These are phyloP conservation scores for Saccharomycopsis schoenii DNA, from an alignment of 805 yeast genomes.

Conservation along the genomic window DNA sequence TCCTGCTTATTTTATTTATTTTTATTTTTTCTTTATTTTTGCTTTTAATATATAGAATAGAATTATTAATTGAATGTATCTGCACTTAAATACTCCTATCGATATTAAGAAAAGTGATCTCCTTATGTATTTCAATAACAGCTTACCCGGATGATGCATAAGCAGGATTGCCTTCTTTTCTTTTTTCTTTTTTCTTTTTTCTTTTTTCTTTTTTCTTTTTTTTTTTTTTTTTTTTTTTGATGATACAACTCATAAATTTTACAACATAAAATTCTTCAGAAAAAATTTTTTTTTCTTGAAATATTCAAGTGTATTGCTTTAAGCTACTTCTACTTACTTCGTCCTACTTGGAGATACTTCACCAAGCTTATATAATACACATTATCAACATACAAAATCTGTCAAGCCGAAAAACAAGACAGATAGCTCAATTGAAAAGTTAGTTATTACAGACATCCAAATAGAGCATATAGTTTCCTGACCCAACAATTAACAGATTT, in stretches of 20 bases:
- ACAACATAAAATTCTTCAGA: background rate
- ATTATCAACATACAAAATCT: background rate
- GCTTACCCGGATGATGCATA: background rate
- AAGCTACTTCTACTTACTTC: constrained; percentile 1
- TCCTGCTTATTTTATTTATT: background rate
- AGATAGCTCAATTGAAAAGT: background rate
- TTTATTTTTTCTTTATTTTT: background rate
- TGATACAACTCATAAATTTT: background rate
- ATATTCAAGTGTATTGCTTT: background rate
- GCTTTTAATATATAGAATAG: background rate
- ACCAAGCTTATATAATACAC: background rate
- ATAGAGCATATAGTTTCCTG: background rate
- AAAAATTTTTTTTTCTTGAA: background rate
- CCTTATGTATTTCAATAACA: background rate
- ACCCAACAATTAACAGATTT: background rate
- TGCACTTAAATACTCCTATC: too few relatives aligned
- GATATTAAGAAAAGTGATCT: too few relatives aligned
- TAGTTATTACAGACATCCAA: background rate
- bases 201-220: background rate
- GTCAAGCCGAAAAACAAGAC: background rate
- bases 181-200: background rate
- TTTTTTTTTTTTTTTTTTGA: background rate
- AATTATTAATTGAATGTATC: background rate
- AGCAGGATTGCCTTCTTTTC: background rate
- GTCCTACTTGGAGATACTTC: background rate